Evolutionary conservation across 1,139 yeast genomes (phyloP).

Genomic region (Tardiomyces depauwii): DNA sequence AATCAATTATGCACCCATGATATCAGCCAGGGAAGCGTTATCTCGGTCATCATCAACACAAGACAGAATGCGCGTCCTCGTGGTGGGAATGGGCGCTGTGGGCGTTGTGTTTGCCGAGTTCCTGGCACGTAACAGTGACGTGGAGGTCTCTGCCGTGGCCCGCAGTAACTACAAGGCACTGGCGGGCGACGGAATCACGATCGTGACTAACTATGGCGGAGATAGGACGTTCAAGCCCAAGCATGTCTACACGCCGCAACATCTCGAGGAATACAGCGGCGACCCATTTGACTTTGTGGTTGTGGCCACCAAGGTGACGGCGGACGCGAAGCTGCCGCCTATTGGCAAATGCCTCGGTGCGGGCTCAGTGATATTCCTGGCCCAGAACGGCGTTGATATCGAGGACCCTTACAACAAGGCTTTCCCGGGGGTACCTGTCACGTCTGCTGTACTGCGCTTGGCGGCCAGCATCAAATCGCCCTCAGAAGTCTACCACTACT

Average conservation of each 20-base stretch:
- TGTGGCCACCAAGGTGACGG: conserved; percentile 12
- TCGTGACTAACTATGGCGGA: not conserved
- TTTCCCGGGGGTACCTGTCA: conserved; percentile 12
- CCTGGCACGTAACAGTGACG: not conserved
- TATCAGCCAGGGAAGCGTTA: too few relatives aligned
- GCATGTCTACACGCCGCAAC: conserved; percentile 1
- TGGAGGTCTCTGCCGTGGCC: not conserved
- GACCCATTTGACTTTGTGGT: conserved; percentile 13
- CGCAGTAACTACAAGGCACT: conserved; percentile 1
- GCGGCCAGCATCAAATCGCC: conserved; percentile 9
- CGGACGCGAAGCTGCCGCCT: conserved; percentile 8
- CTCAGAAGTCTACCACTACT: conserved; percentile 6
- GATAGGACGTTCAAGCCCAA: not conserved
- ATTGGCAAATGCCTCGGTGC: conserved; percentile 9
- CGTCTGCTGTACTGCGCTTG: conserved; percentile 12
- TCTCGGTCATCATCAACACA: too few relatives aligned
- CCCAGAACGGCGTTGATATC: conserved; percentile 18
- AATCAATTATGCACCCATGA: too few relatives aligned
- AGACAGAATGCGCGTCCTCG: not conserved
- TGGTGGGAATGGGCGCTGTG: conserved; percentile 1
- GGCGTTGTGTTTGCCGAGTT: conserved; percentile 1
- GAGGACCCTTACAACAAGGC: conserved; percentile 12
- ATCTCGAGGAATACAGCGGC: conserved; percentile 5
- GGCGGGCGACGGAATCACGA: not conserved
- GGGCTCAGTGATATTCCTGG: conserved; percentile 9